Base-by-base conservation (phyloP, 1,139 yeast genomes). In the Blastobotrys elegans region DNA sequence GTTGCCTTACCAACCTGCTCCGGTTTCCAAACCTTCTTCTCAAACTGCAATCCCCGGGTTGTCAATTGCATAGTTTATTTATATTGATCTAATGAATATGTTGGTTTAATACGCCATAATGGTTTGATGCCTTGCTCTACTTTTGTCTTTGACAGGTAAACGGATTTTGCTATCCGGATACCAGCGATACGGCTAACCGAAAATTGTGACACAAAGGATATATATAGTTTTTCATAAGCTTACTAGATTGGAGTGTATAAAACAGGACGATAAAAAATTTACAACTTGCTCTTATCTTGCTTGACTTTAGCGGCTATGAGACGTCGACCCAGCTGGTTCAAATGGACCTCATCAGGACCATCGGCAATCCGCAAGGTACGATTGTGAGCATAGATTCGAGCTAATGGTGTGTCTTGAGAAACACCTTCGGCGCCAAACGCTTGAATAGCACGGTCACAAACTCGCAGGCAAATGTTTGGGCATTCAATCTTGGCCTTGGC, bases 331-430 rank as follows among this genome's bases (percentile, higher is more conserved):
- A 82, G 70, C 64, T 81, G 87, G 55, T 70, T 69, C 63, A 79
- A 68, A 62, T 82, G 87, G 6, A 84, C 84, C 65, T 82, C 88
- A 66, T 82, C 88, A 2, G 89, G 88, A 7, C 88, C 87, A 61
- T 82, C 89, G 16, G 88, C 87, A 51, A 81, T 78, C 52, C 87
- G 70, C 50, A 82, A 71, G 35, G 84, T 79, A 63, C 88, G 72
- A 51, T 77, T 71, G 52, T 67, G 66, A 27, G 81, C 79, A 64
- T 76, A 82, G 68, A 76, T 66, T 52, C 74, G 65, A 1, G 86
- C 80, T 58, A 82, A 69, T 48, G 78, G 81, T 13, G 82, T 75
- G 55, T 82, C 88, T 62, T 80, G 82, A 32, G 69, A 66, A 14
- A 82, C 75, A 47, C 88, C 88, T 61, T 79, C 84, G 22, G 84